A percentile compares a stretch with the other conserved stretches of the same genome.
Evolutionary conservation across 805 yeast species (phyloP).

Genomic region (Vanderwaltozyma tropicalis): DNA sequence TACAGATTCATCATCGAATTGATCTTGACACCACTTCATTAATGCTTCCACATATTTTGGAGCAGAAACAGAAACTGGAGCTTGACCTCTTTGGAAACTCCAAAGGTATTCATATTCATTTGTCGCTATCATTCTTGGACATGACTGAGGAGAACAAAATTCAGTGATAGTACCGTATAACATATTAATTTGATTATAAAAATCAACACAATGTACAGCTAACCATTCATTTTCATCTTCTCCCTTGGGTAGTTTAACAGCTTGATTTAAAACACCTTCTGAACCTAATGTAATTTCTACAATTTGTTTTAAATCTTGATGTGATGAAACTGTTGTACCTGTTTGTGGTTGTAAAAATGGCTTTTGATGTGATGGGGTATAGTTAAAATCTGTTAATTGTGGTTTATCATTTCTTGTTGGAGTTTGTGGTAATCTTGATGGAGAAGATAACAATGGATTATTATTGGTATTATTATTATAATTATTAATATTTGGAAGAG

Average conservation of each 20-base stretch:
- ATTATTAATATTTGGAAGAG: background rate
- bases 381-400: slow-evolving; percentile 26
- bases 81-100: slow-evolving; percentile 67
- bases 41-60: slow-evolving; percentile 90
- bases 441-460: slow-evolving; percentile 4
- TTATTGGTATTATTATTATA: background rate
- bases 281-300: slow-evolving; percentile 95
- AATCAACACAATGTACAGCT: slow-evolving; percentile 96
- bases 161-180: slow-evolving; percentile 91
- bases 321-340: slow-evolving; percentile 39
- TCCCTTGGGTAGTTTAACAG: slow-evolving; percentile 86
- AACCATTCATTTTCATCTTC: slow-evolving; percentile 91
- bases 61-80: slow-evolving; percentile 83
- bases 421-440: slow-evolving; percentile 5
- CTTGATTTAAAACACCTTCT: slow-evolving; percentile 80
- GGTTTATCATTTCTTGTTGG: slow-evolving; percentile 2
- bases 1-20: slow-evolving; percentile 78
- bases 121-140: slow-evolving; percentile 97
- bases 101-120: slow-evolving; percentile 94
- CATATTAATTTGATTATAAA: slow-evolving; percentile 94
- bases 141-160: slow-evolving; percentile 87
- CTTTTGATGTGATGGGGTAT: slow-evolving; percentile 30
- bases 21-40: slow-evolving; percentile 92
- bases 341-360: slow-evolving; percentile 23
- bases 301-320: slow-evolving; percentile 69